phyloP scores from a whole-genome alignment of 1,139 yeast genomes.

The Wickerhamomyces sp. region DNA sequence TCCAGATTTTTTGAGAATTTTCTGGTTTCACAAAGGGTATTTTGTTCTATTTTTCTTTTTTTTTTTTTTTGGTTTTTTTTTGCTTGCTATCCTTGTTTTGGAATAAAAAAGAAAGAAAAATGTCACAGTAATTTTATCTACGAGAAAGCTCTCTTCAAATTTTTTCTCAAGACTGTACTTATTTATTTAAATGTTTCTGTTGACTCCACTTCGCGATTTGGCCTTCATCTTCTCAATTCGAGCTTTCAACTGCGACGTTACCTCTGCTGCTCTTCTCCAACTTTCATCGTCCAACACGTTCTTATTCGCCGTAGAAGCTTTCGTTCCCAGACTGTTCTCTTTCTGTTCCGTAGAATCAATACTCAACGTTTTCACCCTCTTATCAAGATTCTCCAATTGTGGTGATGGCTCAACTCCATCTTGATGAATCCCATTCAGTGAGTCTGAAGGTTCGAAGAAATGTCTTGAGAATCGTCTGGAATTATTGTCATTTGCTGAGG shows the following conservation, averaged over 20 bases:
- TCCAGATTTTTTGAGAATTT: no score
- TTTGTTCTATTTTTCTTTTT: no score
- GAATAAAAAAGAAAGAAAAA: no score
- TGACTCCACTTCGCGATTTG: conserved; percentile 33
- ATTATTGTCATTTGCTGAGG: neutral
- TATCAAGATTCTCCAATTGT: conserved; percentile 18
- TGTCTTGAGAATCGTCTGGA: conserved; percentile 9
- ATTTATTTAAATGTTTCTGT: no score
- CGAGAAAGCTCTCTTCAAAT: no score
- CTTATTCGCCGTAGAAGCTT: no score
- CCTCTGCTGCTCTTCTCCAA: conserved; percentile 89
- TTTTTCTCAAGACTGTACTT: no score
- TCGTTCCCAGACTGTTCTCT: conserved; percentile 13
- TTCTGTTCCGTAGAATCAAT: conserved; percentile 21
- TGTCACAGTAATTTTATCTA: no score
- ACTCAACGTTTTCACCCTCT: conserved; percentile 19
- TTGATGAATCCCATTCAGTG: conserved; percentile 9
- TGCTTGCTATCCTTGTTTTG: no score
- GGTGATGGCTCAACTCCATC: conserved; percentile 5
- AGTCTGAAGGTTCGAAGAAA: conserved; percentile 15
- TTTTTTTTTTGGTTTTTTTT: no score
- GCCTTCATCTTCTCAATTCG: conserved; percentile 89
- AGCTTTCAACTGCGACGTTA: conserved; percentile 78
- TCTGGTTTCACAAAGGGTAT: no score
- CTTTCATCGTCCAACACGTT: conserved; percentile 50